Percentiles rank a stretch among this genome's conserved stretches.
Evolutionary conservation across 2,329 filamentous ascomycete species (phyloP).

Genomic region (Botrytis porri): DNA sequence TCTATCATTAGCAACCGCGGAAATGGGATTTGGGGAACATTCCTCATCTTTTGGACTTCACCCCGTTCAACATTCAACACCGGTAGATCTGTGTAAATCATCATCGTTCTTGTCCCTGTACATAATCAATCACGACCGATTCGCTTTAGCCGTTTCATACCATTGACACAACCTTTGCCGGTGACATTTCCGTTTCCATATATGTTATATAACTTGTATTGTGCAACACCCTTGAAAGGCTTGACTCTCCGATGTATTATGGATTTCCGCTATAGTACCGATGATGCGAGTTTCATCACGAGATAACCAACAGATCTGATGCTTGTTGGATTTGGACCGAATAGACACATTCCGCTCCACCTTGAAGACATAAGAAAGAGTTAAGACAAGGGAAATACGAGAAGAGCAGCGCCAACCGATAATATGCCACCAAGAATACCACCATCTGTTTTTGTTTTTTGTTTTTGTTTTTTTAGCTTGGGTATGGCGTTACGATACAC

Average conservation of each 20-base stretch:
- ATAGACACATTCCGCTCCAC: neutral
- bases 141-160: neutral
- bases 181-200: neutral
- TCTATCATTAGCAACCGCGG: neutral
- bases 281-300: slow-evolving; percentile 3
- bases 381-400: slow-evolving; percentile 1
- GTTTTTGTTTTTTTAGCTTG: neutral
- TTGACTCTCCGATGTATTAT: neutral
- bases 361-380: neutral
- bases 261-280: neutral
- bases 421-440: neutral
- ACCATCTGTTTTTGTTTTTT: neutral
- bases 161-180: neutral
- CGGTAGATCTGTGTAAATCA: neutral
- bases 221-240: neutral
- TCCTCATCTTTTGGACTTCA: neutral
- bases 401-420: neutral
- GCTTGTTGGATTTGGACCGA: neutral
- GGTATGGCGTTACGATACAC: neutral
- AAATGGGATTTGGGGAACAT: neutral
- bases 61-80: neutral
- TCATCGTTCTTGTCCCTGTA: neutral
- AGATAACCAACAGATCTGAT: neutral
- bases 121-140: neutral
- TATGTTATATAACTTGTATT: no score